These are phyloP conservation scores for Peribolospora baueri DNA, from an alignment of 768 basidiomycete genomes.

Conservation along the genomic window DNA sequence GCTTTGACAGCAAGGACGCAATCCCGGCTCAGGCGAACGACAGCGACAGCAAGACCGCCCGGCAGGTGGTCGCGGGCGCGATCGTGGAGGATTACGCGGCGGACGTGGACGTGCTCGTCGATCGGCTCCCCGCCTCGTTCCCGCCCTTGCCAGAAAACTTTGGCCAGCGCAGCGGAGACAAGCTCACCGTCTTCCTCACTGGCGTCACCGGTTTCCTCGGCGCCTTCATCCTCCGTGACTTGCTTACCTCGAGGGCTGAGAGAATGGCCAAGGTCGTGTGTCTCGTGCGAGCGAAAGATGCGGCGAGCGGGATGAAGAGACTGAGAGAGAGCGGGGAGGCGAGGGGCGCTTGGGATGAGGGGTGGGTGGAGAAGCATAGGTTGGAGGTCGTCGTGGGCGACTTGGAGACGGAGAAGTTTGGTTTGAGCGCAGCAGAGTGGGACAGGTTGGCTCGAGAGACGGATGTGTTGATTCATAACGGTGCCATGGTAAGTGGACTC, in stretches of 20 bases:
- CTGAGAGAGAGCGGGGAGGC: conserved; percentile 47
- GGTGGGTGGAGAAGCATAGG: conserved; percentile 42
- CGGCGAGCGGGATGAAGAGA: conserved; percentile 39
- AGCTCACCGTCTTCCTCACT: conserved; percentile 69
- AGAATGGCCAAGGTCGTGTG: conserved; percentile 69
- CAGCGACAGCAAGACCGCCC: conserved; percentile 4
- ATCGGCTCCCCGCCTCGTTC: conserved; percentile 38
- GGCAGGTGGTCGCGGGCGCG: neutral
- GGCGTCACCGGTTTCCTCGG: conserved; percentile 95
- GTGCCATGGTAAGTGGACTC: conserved; percentile 56
- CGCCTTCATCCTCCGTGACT: conserved; percentile 62
- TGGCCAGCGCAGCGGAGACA: conserved; percentile 17
- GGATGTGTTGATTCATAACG: conserved; percentile 77
- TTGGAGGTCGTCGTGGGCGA: conserved; percentile 70
- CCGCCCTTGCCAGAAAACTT: conserved; percentile 36
- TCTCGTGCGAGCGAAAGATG: conserved; percentile 51
- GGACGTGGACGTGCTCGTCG: conserved; percentile 43
- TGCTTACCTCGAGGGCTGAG: conserved; percentile 32
- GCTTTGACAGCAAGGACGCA: conserved; percentile 27
- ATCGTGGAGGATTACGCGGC: conserved; percentile 42
- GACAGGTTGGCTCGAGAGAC: conserved; percentile 38
- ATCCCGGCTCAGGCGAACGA: conserved; percentile 4
- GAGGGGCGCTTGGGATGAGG: conserved; percentile 67
- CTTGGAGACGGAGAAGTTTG: conserved; percentile 48
- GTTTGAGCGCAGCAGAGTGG: conserved; percentile 43